A percentile compares a stretch with the other conserved stretches of the same genome.
phyloP scores from a whole-genome alignment of 1,284 basidiomycete species.

The Malassezia cuniculi region DNA sequence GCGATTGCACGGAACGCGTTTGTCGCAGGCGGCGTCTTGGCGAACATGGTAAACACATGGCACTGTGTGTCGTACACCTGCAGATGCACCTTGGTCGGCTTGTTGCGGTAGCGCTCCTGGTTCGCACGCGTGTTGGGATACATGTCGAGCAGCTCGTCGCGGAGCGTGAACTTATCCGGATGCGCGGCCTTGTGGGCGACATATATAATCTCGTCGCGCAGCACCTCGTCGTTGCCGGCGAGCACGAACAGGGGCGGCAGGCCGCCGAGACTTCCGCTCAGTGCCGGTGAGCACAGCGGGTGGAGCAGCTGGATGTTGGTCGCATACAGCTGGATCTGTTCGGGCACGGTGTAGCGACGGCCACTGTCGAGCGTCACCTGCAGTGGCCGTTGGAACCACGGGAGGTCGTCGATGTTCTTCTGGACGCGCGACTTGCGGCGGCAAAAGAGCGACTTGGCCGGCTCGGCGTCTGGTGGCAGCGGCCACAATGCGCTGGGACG shows the following conservation, averaged over 20 bases:
- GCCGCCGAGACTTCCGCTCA: conserved; percentile 66
- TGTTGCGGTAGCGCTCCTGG: conserved; percentile 46
- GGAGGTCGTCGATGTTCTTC: too few relatives aligned
- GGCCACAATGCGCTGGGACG: conserved; percentile 43
- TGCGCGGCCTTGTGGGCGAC: conserved; percentile 77
- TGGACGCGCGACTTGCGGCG: too few relatives aligned
- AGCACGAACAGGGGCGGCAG: conserved; percentile 75
- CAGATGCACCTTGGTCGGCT: conserved; percentile 75
- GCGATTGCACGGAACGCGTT: conserved; percentile 46
- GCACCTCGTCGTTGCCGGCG: conserved; percentile 71
- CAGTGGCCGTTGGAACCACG: too few relatives aligned
- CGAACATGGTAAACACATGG: conserved; percentile 48
- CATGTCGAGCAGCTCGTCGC: conserved; percentile 51
- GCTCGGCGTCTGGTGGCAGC: conserved; percentile 9
- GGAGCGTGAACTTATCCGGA: conserved; percentile 61
- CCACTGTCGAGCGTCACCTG: too few relatives aligned
- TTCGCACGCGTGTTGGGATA: conserved; percentile 45
- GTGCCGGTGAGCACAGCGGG: conserved; percentile 71
- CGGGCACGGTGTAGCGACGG: too few relatives aligned
- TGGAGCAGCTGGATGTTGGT: conserved; percentile 70
- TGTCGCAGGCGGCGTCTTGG: conserved; percentile 46
- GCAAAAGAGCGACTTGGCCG: too few relatives aligned
- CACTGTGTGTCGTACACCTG: conserved; percentile 52
- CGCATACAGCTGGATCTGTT: conserved; percentile 76
- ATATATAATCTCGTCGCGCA: conserved; percentile 74